phyloP scores from a whole-genome alignment of 495 filamentous ascomycete genomes.

The Pyrenula aspistea region DNA sequence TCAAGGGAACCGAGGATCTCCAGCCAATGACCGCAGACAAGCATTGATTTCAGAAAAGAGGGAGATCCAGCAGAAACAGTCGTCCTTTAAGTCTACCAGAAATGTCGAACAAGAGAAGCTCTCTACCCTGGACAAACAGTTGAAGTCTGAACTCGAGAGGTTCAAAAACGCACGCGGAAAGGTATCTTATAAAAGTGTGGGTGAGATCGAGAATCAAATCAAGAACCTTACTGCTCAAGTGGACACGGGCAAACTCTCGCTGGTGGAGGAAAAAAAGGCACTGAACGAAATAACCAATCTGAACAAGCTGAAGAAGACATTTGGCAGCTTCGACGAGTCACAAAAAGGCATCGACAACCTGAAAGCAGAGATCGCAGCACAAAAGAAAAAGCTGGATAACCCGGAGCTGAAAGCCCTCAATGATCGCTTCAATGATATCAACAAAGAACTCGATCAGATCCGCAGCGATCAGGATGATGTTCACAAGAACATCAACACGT shows the following conservation, averaged over 20 bases:
- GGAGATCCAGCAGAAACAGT: constrained; percentile 70
- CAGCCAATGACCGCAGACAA: constrained; percentile 14
- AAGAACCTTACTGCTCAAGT: constrained; percentile 68
- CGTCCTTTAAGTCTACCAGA: constrained; percentile 67
- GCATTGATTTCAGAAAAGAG: constrained; percentile 7
- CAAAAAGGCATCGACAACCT: constrained; percentile 78
- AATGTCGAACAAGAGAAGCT: constrained; percentile 71
- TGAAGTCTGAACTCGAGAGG: constrained; percentile 71
- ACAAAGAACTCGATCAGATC: constrained; percentile 75
- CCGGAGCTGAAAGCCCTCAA: constrained; percentile 82
- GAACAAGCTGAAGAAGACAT: constrained; percentile 81
- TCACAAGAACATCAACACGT: constrained; percentile 71
- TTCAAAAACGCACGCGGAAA: constrained; percentile 69
- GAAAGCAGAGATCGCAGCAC: constrained; percentile 72
- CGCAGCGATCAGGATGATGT: constrained; percentile 82
- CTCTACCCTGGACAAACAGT: constrained; percentile 67
- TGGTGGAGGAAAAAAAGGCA: constrained; percentile 96
- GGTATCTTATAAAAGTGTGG: constrained; percentile 71
- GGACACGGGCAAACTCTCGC: constrained; percentile 73
- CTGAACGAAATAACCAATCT: constrained; percentile 68
- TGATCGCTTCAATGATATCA: constrained; percentile 69
- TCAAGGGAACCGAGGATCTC: constrained; percentile 33
- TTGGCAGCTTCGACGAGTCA: constrained; percentile 64
- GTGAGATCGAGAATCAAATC: constrained; percentile 78
- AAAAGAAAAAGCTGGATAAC: constrained; percentile 77